Evolutionary conservation across 1,284 basidiomycete species (phyloP), one percentile per base, ranked within the genome.

Genomic region (Malassezia pachydermatis): DNA sequence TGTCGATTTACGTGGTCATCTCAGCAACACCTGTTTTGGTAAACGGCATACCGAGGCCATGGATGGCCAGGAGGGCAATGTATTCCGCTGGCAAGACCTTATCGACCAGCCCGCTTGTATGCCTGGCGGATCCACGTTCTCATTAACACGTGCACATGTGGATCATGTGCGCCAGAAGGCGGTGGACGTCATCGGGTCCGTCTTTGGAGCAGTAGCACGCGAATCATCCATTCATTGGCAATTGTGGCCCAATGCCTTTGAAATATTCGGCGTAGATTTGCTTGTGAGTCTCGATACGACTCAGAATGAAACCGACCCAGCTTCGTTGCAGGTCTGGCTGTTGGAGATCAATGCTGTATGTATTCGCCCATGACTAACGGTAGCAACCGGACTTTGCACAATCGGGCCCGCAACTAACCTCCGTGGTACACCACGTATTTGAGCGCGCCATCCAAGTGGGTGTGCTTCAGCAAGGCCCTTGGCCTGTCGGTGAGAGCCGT

Each of bases 261-360:
- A 98, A 72, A 79, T 98, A 10, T 96, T 84, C 66, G 92, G 92
- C 0, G 79, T 88, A 9, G 92, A 98, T 70, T 83, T 98, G 55
- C 74, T 98, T 13, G 79, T 95, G 24, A 35, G 19, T 38, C 16
- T n/a, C 29, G n/a, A n/a, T n/a, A n/a, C n/a, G n/a, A n/a, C n/a
- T n/a, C n/a, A n/a, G n/a, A n/a, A n/a, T n/a, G n/a, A n/a, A n/a
- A n/a, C n/a, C n/a, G 16, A 35, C 8, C 30, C 37, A 2, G 44
- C 41, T 1, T 41, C 58, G 11, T 42, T 85, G 49, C 78, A 79
- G 56, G 82, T 88, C 2, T 83, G 84, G 51, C 75, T 96, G 3
- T 77, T 96, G 23, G 92, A 96, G 71, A 78, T 94, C 65, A 96
- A 96, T 70, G 83, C 90, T 2, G 61, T 63, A 22, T 35, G 58